phyloP scores from a whole-genome alignment of 2,329 filamentous ascomycete species.

The Fusarium musae region DNA sequence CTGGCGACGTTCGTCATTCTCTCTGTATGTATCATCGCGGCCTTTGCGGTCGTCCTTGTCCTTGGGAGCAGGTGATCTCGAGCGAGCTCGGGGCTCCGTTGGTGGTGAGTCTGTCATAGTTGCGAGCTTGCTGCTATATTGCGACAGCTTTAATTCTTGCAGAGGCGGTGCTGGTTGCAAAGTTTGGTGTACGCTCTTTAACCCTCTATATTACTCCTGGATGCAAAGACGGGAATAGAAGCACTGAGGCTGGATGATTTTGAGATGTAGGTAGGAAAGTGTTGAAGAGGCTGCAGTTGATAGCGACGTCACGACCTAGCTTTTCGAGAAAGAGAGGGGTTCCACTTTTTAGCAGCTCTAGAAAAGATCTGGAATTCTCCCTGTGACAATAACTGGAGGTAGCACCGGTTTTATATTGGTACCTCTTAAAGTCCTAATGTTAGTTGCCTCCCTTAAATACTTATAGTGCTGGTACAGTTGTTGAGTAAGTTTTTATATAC shows the following conservation, averaged over 20 bases:
- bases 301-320: conserved; percentile 19
- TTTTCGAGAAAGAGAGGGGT: neutral
- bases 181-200: neutral
- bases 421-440: neutral
- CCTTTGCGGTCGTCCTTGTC: conserved; percentile 14
- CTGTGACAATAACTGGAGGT: neutral
- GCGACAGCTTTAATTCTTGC: neutral
- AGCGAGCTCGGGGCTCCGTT: conserved; percentile 27
- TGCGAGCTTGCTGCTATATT: neutral
- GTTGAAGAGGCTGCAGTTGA: conserved; percentile 5
- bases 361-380: neutral
- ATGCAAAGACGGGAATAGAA: neutral
- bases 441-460: neutral
- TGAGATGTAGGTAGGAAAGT: conserved; percentile 5
- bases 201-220: neutral
- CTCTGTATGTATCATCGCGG: conserved; percentile 7
- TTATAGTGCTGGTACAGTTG: neutral
- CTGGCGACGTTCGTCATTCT: conserved; percentile 17
- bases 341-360: conserved; percentile 10
- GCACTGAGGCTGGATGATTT: neutral
- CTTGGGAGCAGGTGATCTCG: conserved; percentile 24
- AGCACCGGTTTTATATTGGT: neutral
- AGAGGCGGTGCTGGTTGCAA: neutral
- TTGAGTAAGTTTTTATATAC: neutral
- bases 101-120: conserved; percentile 34